phyloP scores from a whole-genome alignment of 768 basidiomycete species.

The Kwoniella botswanensis region DNA sequence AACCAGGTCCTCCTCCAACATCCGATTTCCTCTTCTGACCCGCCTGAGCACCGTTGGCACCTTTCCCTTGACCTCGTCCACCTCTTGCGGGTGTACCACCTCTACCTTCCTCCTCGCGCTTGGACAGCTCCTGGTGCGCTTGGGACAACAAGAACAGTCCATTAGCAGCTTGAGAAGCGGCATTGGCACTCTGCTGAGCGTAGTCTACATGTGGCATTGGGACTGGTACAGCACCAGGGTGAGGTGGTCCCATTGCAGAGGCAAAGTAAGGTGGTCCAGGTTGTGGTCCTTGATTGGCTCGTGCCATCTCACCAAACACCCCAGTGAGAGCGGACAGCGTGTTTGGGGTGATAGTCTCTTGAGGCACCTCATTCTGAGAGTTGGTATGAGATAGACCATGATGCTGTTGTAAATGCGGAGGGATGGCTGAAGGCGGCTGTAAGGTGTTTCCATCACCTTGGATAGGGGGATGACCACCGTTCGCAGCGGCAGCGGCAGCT shows the following conservation, averaged over 20 bases:
- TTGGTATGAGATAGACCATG: conserved; percentile 41
- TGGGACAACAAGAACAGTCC: conserved; percentile 92
- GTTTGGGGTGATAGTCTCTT: conserved; percentile 67
- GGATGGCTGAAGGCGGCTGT: conserved; percentile 41
- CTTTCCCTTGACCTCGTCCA: conserved; percentile 8
- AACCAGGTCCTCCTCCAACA: conserved; percentile 18
- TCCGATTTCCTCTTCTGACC: conserved; percentile 52
- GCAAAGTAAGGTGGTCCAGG: conserved; percentile 15
- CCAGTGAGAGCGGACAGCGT: conserved; percentile 79
- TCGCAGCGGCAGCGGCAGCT: conserved; percentile 20
- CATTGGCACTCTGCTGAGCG: conserved; percentile 62
- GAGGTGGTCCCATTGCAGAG: conserved; percentile 22
- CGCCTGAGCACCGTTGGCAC: conserved; percentile 37
- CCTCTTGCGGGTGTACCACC: conserved; percentile 30
- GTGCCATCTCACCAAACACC: conserved; percentile 66
- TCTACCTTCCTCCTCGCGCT: conserved; percentile 75
- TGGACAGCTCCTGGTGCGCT: conserved; percentile 94
- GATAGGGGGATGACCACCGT: neutral
- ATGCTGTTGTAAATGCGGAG: conserved; percentile 46
- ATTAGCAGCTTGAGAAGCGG: conserved; percentile 78
- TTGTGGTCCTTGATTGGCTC: conserved; percentile 29
- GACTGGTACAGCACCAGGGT: conserved; percentile 30
- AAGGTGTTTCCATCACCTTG: conserved; percentile 6
- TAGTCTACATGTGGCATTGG: conserved; percentile 46
- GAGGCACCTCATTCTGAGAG: conserved; percentile 31